Base-by-base conservation (phyloP, 345 rosid genomes). In the Sisymbrium irio region DNA sequence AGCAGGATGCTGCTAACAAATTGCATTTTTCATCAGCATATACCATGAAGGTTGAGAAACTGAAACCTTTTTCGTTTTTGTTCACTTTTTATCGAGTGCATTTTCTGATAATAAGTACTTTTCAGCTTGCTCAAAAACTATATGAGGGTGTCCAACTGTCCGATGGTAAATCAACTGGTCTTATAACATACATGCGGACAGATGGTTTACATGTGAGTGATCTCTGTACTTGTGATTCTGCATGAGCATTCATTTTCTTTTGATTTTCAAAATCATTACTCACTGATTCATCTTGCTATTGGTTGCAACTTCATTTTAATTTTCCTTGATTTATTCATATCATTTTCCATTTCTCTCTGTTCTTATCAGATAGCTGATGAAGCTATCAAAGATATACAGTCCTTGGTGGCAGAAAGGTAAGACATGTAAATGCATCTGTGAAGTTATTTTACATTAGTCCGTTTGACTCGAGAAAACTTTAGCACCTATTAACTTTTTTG, bases 1-100 rank as follows among this genome's bases (percentile, higher is more conserved):
- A 95, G 85, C 98, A 95, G 76, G 99, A 95, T 86, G 99, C 99
- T 72, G 96, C 97, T 74, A 92, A 86, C 82, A 92, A 85, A 78
- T 83, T 95, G 67, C 81, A 88, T 80, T 95, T 90, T 81, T 50
- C 85, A 49, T 83, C 96, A 49, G 58, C 87, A 45, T 50, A 88
- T 68, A 90, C 99, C 64, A 90, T 95, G 99, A 92, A 83, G 98
- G 99, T 95, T 72, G 67, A 36, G 14, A n/a, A 74, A 72, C 58
- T 49, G 69, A 20, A 50, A 71, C 72, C 35, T 47, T 58, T 17
- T 33, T 18, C 32, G 5, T 22, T 40, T 62, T 55, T 6, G 15
- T 71, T 40, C 32, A 47, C 58, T 27, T 67, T 57, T 40, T 50
- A 42, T 45, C 37, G 40, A 59, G 19, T 58, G 76, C 62, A 17